A percentile compares a stretch with the other conserved stretches of the same genome.
Evolutionary conservation across 2,329 filamentous ascomycete genomes (phyloP).

Genomic region (Paecilomyces sp.): DNA sequence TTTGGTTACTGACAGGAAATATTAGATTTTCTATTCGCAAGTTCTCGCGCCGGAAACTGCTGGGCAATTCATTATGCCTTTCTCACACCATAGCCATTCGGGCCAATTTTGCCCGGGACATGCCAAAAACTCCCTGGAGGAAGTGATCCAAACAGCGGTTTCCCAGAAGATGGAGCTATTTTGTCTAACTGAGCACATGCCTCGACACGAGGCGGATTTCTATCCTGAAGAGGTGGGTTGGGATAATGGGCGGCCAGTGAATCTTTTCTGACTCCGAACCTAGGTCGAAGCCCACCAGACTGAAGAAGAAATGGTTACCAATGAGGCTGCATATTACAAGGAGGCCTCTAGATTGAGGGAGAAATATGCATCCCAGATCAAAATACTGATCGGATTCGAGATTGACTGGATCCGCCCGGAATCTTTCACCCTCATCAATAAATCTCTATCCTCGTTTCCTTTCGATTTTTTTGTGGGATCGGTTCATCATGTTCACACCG

Average conservation of each 20-base stretch:
- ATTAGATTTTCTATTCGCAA: background rate
- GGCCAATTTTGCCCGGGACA: slow-evolving; percentile 93
- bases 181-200: slow-evolving; percentile 92
- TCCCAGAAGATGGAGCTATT: slow-evolving; percentile 71
- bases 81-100: slow-evolving; percentile 96
- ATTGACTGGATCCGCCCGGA: slow-evolving; percentile 79
- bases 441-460: slow-evolving; percentile 51
- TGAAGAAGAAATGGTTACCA: slow-evolving; percentile 35
- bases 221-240: slow-evolving; percentile 80
- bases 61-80: slow-evolving; percentile 62
- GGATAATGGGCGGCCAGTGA: background rate
- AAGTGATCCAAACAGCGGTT: slow-evolving; percentile 74
- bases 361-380: slow-evolving; percentile 63
- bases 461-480: slow-evolving; percentile 92
- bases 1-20: background rate
- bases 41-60: background rate
- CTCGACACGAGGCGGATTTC: slow-evolving; percentile 68
- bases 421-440: slow-evolving; percentile 53
- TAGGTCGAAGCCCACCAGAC: slow-evolving; percentile 26
- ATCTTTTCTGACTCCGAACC: background rate
- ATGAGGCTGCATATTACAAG: slow-evolving; percentile 57
- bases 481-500: slow-evolving; percentile 77
- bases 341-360: slow-evolving; percentile 68
- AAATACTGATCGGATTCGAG: slow-evolving; percentile 84
- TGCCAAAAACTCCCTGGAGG: slow-evolving; percentile 76